Conservation (phyloP, 805 yeast genomes). For the Lipomyces yamanashiensis region DNA sequence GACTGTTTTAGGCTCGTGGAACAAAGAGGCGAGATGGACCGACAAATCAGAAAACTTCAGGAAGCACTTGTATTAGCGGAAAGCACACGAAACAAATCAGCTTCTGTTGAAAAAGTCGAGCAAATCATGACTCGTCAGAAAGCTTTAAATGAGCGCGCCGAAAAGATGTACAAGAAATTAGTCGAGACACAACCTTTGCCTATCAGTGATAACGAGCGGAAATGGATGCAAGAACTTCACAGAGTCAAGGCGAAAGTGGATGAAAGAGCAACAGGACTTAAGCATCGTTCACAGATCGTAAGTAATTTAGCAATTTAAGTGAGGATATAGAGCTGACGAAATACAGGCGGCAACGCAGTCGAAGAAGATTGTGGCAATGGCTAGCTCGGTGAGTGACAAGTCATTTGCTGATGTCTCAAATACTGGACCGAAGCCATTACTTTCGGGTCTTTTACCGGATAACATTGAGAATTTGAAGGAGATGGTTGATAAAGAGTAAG, state of each 20-base stretch:
- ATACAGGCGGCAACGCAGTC: constrained; percentile 23
- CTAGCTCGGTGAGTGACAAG: constrained; percentile 3
- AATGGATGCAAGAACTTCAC: constrained; percentile 54
- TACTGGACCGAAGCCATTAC: background rate
- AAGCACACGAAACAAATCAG: background rate
- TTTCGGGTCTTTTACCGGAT: constrained; percentile 15
- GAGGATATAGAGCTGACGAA: background rate
- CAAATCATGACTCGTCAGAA: constrained; percentile 45
- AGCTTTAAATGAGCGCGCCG: constrained; percentile 44
- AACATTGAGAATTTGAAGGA: constrained; percentile 19
- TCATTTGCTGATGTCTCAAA: background rate
- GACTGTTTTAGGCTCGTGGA: constrained; percentile 42
- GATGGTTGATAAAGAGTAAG: constrained; percentile 30
- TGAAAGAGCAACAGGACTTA: constrained; percentile 23
- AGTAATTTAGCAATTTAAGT: background rate
- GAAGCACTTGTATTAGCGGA: constrained; percentile 29
- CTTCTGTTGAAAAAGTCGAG: constrained; percentile 12
- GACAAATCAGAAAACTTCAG: constrained; percentile 47
- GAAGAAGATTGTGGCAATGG: constrained; percentile 14
- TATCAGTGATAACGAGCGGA: constrained; percentile 50
- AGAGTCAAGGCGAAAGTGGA: constrained; percentile 44
- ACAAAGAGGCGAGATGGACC: constrained; percentile 51
- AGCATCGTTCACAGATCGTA: constrained; percentile 8
- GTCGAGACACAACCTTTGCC: constrained; percentile 43
- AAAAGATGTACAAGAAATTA: constrained; percentile 42